Evolutionary conservation across 176 grass and related monocot species (phyloP).

Genomic region (Carex scoparia): DNA sequence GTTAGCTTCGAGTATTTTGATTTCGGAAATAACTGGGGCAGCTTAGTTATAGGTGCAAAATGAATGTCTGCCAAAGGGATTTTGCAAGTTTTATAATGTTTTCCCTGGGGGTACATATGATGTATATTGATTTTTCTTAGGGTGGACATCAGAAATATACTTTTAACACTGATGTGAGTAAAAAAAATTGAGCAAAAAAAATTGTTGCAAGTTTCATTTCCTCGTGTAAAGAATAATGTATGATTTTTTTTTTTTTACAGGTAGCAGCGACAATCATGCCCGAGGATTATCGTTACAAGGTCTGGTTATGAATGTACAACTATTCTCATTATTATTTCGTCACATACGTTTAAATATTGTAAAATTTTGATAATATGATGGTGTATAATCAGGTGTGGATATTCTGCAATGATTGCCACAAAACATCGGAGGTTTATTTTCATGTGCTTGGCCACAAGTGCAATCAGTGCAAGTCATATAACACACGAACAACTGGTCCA

Average conservation of each 20-base stretch:
- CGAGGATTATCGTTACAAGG: conserved; percentile 79
- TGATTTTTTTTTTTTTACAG: conserved; percentile 36
- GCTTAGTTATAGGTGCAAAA: background rate
- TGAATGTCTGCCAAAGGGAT: background rate
- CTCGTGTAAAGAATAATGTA: conserved; percentile 26
- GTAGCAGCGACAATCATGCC: conserved; percentile 93
- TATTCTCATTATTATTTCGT: background rate
- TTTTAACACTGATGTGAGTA: background rate
- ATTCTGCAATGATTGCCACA: conserved; percentile 91
- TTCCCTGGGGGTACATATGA: background rate
- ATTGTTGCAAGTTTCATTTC: background rate
- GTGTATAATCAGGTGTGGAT: conserved; percentile 57
- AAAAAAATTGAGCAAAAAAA: background rate
- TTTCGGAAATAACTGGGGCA: background rate
- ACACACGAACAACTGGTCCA: conserved; percentile 50
- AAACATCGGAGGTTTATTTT: conserved; percentile 80
- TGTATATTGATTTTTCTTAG: conserved; percentile 1
- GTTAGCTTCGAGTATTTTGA: background rate
- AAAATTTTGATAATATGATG: background rate
- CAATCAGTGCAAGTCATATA: conserved; percentile 76
- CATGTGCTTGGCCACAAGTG: conserved; percentile 91
- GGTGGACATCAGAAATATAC: background rate
- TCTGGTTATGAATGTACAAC: conserved; percentile 22
- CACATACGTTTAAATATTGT: background rate
- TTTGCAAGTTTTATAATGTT: background rate